A percentile compares a stretch with the other conserved stretches of the same genome.
These are phyloP conservation scores for Mycena galopus DNA, from an alignment of 768 basidiomycete species.

Conservation along the genomic window DNA sequence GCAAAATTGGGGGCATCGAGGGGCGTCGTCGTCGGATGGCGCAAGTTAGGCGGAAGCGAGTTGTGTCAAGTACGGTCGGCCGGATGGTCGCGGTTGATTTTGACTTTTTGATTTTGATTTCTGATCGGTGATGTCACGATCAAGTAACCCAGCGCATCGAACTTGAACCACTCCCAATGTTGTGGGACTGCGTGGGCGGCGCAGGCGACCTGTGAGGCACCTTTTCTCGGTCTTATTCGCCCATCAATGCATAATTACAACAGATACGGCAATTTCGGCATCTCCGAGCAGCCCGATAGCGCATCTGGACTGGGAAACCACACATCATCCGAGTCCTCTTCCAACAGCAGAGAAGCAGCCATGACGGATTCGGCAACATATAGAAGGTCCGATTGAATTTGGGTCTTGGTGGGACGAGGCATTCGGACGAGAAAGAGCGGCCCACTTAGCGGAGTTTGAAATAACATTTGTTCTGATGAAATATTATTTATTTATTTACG, in stretches of 20 bases:
- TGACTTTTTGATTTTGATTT: too few species aligned
- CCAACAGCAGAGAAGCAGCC: background rate
- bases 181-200: constrained; percentile 5
- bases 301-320: constrained; percentile 12
- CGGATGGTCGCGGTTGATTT: too few species aligned
- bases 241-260: constrained; percentile 6
- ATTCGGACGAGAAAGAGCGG: background rate
- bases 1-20: too few species aligned
- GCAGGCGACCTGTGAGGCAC: background rate
- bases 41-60: too few species aligned
- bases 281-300: constrained; percentile 9
- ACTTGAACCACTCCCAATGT: too few species aligned
- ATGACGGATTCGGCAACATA: background rate
- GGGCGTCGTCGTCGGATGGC: too few species aligned
- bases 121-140: too few species aligned
- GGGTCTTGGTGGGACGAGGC: background rate
- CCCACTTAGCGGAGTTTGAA: background rate
- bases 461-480: background rate
- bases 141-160: too few species aligned
- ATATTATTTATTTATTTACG: background rate
- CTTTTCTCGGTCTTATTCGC: background rate
- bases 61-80: too few species aligned
- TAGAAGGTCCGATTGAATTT: background rate
- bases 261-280: constrained; percentile 7
- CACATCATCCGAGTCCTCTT: background rate